phyloP scores from a whole-genome alignment of 83 land plant genomes.

The Thuja plicata region DNA sequence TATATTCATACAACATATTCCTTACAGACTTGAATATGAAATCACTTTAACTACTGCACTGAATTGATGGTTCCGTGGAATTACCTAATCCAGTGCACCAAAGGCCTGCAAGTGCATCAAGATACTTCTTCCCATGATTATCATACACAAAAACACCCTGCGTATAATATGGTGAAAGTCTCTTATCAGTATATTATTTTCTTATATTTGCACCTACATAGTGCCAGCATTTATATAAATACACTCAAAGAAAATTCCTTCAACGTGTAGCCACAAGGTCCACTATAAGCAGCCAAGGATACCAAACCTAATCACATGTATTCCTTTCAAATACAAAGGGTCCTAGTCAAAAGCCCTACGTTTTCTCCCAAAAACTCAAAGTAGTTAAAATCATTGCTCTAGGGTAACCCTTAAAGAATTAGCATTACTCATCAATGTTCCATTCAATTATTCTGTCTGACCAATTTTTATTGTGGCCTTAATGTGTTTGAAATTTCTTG shows the following conservation, averaged over 20 bases:
- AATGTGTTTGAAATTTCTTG: not conserved
- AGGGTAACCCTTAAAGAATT: not conserved
- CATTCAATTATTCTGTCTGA: not conserved
- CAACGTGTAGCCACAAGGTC: not conserved
- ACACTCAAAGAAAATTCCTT: not conserved
- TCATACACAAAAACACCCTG: constrained; percentile 97
- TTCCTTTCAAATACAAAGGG: not conserved
- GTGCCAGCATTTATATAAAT: not conserved
- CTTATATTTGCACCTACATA: not conserved
- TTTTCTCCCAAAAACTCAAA: not conserved
- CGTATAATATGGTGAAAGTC: not conserved
- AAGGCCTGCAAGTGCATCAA: constrained; percentile 95
- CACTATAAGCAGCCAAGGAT: not conserved
- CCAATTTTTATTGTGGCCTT: not conserved
- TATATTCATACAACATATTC: not conserved
- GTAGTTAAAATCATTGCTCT: not conserved
- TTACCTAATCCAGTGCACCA: constrained; percentile 95
- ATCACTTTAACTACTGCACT: not conserved
- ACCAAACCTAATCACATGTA: not conserved
- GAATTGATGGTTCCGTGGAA: not conserved
- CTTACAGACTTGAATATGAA: not conserved
- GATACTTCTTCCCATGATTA: constrained; percentile 82
- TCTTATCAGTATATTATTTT: not conserved
- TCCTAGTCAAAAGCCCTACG: not conserved
- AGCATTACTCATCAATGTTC: not conserved